Evolutionary conservation across 305 asterid species (phyloP), one percentile per base, ranked within the genome.

Genomic region (Fraxinus floribunda): DNA sequence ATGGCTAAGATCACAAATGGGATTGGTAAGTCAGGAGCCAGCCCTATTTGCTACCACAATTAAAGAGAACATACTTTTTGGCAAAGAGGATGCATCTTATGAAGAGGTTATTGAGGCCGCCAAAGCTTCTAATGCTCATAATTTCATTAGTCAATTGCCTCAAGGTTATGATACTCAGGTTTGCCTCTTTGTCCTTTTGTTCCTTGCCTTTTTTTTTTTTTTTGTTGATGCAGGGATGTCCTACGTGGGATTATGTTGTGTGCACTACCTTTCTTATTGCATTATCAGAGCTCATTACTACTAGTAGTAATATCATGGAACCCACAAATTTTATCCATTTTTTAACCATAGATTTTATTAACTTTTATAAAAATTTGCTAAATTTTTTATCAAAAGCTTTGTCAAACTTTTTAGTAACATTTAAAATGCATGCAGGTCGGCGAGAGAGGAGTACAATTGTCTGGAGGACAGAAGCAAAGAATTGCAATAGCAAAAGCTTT

Each of bases 1-100:
- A 85, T 97, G 98, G 98, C 83, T 97, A 49, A 92, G 99, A 90
- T 92, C 98, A 20, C 98, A 92, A 81, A 97, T 94, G 99, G 99
- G 99, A 24, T 78, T 96, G 55, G 99, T 96, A 3, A 96, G 99
- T 82, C 99, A 97, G 74, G 99, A 97, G 86, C 99, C 99, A 3
- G 94, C 98, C 1, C 92, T 97, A 5, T 97, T 91, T 39, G 99
- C 97, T 1, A 94, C 98, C 24, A 86, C 98, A 2, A 94, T 97
- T 39, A 93, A 90, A 79, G 99, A 97, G 76, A 97, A 97, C 52
- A 93, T 97, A 81, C 86, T 94, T 60, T 94, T 97, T 13, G 99
- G 99, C 18, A 94, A 94, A 84, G 98, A 97, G 82, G 92, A 92
- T 57, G 99, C 97, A 1, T 82, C 97, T 0, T 78, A 85, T 84